phyloP scores from a whole-genome alignment of 2,329 filamentous ascomycete species.

The Elsinoe necatrix region DNA sequence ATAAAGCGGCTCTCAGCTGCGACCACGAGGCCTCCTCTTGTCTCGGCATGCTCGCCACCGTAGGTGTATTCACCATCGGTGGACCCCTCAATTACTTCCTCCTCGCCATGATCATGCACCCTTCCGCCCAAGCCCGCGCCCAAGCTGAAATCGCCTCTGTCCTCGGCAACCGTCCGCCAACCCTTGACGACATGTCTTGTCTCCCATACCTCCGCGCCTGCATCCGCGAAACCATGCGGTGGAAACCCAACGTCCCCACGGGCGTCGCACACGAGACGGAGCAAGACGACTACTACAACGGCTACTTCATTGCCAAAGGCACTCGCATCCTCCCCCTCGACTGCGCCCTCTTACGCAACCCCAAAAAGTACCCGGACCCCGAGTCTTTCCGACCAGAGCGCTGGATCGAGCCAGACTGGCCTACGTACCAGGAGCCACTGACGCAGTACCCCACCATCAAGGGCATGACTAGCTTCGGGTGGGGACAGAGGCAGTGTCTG shows the following conservation, averaged over 20 bases:
- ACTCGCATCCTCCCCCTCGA: slow-evolving; percentile 46
- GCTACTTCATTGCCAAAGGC: slow-evolving; percentile 45
- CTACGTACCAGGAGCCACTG: slow-evolving; percentile 58
- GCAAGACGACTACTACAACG: slow-evolving; percentile 45
- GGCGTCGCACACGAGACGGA: slow-evolving; percentile 46
- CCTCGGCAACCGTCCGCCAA: slow-evolving; percentile 46
- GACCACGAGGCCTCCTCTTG: slow-evolving; percentile 30
- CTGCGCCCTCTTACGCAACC: slow-evolving; percentile 48
- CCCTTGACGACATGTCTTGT: slow-evolving; percentile 41
- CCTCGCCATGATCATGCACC: slow-evolving; percentile 40
- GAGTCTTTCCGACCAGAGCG: slow-evolving; percentile 55
- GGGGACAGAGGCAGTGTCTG: slow-evolving; percentile 54
- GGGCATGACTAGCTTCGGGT: slow-evolving; percentile 57
- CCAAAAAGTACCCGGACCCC: slow-evolving; percentile 53
- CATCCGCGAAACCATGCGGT: slow-evolving; percentile 50
- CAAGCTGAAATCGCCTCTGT: slow-evolving; percentile 39
- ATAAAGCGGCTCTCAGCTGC: slow-evolving; percentile 28
- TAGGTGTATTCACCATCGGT: slow-evolving; percentile 30
- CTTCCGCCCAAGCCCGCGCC: slow-evolving; percentile 37
- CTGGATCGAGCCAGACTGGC: slow-evolving; percentile 54
- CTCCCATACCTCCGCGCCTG: slow-evolving; percentile 49
- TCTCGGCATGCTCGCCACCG: slow-evolving; percentile 29
- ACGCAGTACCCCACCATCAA: slow-evolving; percentile 55
- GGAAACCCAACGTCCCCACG: slow-evolving; percentile 47
- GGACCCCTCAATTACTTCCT: slow-evolving; percentile 22